Evolutionary conservation across 106 monocot species (phyloP), one percentile per base, ranked within the genome.

Genomic region (Platanthera zijinensis): DNA sequence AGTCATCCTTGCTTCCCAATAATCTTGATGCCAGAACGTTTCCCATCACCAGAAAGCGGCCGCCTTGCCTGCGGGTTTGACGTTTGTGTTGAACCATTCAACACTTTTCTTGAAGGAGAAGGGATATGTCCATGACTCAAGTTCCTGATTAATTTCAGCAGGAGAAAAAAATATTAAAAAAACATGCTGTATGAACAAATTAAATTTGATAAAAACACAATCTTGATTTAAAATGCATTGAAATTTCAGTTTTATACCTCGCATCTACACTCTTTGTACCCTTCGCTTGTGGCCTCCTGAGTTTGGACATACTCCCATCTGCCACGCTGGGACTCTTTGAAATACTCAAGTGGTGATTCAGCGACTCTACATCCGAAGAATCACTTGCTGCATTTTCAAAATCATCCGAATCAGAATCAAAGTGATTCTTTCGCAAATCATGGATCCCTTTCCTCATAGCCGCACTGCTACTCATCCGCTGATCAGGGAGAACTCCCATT

Each of bases 341-440:
- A 14, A 71, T 69, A 83, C 64, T 85, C 52, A 48, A 80, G 46
- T 81, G 87, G 46, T 81, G 89, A 72, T 75, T 86, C 13, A 75
- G 51, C 73, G 77, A 18, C 76, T 90, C 92, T 46, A 74, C 73
- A 66, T 93, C 92, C 2, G 87, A 93, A 57, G 89, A 89, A 77
- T 87, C 82, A 66, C 85, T 90, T 17, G 86, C 87, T n/a, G 81
- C 78, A 62, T 76, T 64, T 19, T 93, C 92, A 14, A 84, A 74
- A 52, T 90, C 92, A 77, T 93, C 89, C 0, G 86, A 93, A 67
- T 89, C 88, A 63, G 57, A 61, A 51, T 81, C 81, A 64, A 75
- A 76, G 14, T 25, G 59, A 22, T 46, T 80, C 50, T 68, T 78
- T 17, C 56, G 83, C 7, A 61, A 18, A 5, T 77, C 86, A 68